Conservation (phyloP, 2,329 filamentous ascomycete genomes). For the Botryotinia globosa region DNA sequence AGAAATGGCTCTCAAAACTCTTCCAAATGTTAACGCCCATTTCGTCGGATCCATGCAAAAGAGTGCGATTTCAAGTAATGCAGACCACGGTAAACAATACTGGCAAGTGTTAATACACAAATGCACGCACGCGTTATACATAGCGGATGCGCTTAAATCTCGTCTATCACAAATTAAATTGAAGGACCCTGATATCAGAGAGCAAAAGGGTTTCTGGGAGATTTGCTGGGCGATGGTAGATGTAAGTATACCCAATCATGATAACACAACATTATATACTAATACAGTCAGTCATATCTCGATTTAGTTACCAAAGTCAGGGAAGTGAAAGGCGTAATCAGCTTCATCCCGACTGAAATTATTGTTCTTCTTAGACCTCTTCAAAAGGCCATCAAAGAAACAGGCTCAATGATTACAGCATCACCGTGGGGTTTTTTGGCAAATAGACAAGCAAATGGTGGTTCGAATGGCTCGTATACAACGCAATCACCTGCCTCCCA, state of each 20-base stretch:
- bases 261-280: conserved; percentile 29
- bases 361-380: conserved; percentile 73
- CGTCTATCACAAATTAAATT: conserved; percentile 78
- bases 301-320: conserved; percentile 63
- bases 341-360: conserved; percentile 62
- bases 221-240: conserved; percentile 73
- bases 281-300: conserved; percentile 54
- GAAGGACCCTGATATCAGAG: conserved; percentile 75
- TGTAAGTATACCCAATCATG: conserved; percentile 26
- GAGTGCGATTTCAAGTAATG: conserved; percentile 57
- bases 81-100: conserved; percentile 58
- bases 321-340: conserved; percentile 45
- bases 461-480: conserved; percentile 30
- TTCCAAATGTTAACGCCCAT: conserved; percentile 68
- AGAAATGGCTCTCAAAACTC: conserved; percentile 66
- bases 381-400: conserved; percentile 80
- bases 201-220: conserved; percentile 60
- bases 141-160: conserved; percentile 68
- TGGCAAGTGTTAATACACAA: conserved; percentile 71
- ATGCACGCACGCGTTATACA: conserved; percentile 67
- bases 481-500: conserved; percentile 46
- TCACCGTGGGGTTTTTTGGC: conserved; percentile 60
- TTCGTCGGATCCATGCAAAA: conserved; percentile 62
- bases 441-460: conserved; percentile 28
- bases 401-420: conserved; percentile 66